Conservation (phyloP, 2,329 filamentous ascomycete species). For the Xylaria sp. region DNA sequence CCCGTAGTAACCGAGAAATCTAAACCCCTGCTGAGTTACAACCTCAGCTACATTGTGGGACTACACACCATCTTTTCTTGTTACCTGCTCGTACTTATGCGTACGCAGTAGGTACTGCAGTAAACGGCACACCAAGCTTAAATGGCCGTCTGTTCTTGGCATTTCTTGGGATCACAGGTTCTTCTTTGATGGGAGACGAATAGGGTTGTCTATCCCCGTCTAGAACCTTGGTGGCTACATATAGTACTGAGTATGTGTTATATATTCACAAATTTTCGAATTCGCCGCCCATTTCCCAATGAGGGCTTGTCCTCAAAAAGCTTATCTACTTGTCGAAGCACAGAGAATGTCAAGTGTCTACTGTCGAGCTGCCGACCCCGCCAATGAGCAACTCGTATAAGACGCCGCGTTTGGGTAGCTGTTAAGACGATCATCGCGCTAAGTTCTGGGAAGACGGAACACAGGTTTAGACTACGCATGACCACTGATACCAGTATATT, state of each 20-base stretch:
- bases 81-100: background rate
- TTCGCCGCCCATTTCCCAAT: background rate
- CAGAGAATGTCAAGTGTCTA: background rate
- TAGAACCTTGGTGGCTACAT: slow-evolving; percentile 7
- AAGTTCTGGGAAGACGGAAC: background rate
- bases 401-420: background rate
- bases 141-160: slow-evolving; percentile 2
- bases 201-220: slow-evolving; percentile 12
- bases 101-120: background rate
- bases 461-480: background rate
- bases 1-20: slow-evolving; percentile 36
- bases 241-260: background rate
- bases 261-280: slow-evolving; percentile 1
- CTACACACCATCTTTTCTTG: slow-evolving; percentile 32
- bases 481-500: too few species aligned
- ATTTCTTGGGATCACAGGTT: slow-evolving; percentile 11
- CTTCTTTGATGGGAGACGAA: slow-evolving; percentile 11
- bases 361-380: background rate
- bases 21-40: slow-evolving; percentile 29
- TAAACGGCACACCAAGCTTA: slow-evolving; percentile 2
- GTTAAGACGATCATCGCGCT: slow-evolving; percentile 8
- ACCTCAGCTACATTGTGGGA: slow-evolving; percentile 29
- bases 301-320: background rate
- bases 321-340: slow-evolving; percentile 1
- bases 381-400: slow-evolving; percentile 4